These are phyloP conservation scores for Penicillium antarcticum DNA, from an alignment of 495 filamentous ascomycete genomes.

Conservation along the genomic window DNA sequence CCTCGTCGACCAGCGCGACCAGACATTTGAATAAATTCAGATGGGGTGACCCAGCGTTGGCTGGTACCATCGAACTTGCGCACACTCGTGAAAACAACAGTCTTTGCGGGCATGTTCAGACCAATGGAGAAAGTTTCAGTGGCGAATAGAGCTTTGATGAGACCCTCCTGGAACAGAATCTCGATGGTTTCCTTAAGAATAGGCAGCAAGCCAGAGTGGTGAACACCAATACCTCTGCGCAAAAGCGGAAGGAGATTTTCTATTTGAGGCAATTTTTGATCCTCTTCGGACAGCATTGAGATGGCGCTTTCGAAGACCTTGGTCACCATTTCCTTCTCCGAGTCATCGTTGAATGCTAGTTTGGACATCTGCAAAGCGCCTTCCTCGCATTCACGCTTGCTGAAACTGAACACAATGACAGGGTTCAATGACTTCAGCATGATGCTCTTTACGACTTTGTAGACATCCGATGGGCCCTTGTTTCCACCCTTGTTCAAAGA, in stretches of 20 bases:
- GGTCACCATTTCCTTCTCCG: constrained; percentile 89
- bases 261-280: constrained; percentile 83
- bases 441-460: constrained; percentile 97
- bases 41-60: constrained; percentile 83
- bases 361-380: constrained; percentile 79
- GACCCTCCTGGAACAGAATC: constrained; percentile 95
- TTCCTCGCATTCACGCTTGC: constrained; percentile 90
- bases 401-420: constrained; percentile 99
- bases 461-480: constrained; percentile 75
- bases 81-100: constrained; percentile 95
- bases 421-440: constrained; percentile 95
- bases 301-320: constrained; percentile 93
- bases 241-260: constrained; percentile 85
- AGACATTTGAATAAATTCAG: constrained; percentile 98
- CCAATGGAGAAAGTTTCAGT: constrained; percentile 99
- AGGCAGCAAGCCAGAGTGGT: constrained; percentile 92
- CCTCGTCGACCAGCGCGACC: constrained; percentile 93
- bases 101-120: constrained; percentile 98
- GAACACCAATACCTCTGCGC: constrained; percentile 89
- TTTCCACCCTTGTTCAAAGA: constrained; percentile 82
- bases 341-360: constrained; percentile 95
- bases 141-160: constrained; percentile 96
- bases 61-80: constrained; percentile 89
- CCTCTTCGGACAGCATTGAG: constrained; percentile 84
- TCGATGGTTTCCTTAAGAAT: constrained; percentile 99